Evolutionary conservation across 495 filamentous ascomycete species (phyloP), one percentile per base, ranked within the genome.

Genomic region (Clohesyomyces aquaticus): DNA sequence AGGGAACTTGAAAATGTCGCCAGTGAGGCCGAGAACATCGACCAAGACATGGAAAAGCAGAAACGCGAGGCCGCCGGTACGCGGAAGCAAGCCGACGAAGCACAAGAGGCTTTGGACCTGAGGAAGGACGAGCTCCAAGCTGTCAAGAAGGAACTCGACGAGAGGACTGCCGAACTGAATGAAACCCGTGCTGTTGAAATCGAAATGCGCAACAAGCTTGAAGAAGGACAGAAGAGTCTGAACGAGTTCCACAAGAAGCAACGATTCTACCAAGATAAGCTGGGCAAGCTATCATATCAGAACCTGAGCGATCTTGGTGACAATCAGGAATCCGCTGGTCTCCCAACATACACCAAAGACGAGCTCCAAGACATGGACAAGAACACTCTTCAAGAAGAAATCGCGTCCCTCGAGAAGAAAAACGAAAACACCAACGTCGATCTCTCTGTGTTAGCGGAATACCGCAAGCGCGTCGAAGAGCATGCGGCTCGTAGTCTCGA

Each of bases 141-240:
- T 29, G 68, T 97, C 49, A 98, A 98, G 77, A 75, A 82, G 2
- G 90, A 97, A 69, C 79, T 98, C 11, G 93, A 98, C 64, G 86
- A 88, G 65, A 93, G 91, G 80, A 88, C 87, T 16, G 82, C 87
- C 2, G 91, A 95, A 65, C 79, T 98, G 42, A 98, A 98, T 72
- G 90, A 90, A 72, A 96, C 87, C 2, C 86, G 94, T 0, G 93
- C 90, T 2, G 81, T 88, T 16, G 95, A 98, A 76, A 96, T 98
- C 62, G 94, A 98, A 74, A 97, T 97, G 91, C 90, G 91, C 53
- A 97, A 97, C 75, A 94, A 96, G 75, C 85, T 98, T 18, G 91
- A 98, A 71, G 93, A 98, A 73, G 93, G 91, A 76, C 91, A 96
- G 66, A 98, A 97, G 75, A 84, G 87, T 11, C 82, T 96, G 22